Percentiles rank a stretch among this genome's conserved stretches.
Conservation (phyloP, 768 basidiomycete genomes). For the Fistulinella prunicolor region DNA sequence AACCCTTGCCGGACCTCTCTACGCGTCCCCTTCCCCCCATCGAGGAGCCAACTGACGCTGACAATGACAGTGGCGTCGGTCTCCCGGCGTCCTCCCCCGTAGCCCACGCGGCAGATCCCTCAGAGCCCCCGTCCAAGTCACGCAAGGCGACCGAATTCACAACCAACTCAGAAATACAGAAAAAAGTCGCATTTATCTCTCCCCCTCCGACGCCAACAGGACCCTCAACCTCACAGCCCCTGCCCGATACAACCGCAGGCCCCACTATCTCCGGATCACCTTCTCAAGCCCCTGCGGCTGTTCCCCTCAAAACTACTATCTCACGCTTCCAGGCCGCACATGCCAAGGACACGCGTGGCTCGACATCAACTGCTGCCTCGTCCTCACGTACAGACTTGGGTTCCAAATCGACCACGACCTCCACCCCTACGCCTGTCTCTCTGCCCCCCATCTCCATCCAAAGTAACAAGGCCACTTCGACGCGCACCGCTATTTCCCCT, state of each 20-base stretch:
- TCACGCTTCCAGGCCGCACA: slow-evolving; percentile 76
- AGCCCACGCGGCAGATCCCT: slow-evolving; percentile 21
- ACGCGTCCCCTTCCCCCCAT: slow-evolving; percentile 47
- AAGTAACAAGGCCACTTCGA: slow-evolving; percentile 56
- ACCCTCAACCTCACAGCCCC: slow-evolving; percentile 45
- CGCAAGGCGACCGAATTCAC: slow-evolving; percentile 43
- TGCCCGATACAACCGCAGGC: slow-evolving; percentile 49
- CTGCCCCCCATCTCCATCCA: too few species aligned
- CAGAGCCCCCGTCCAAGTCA: slow-evolving; percentile 28
- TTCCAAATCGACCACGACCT: slow-evolving; percentile 44
- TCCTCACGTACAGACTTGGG: slow-evolving; percentile 61
- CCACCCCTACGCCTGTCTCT: slow-evolving; percentile 52
- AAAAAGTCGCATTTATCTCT: slow-evolving; percentile 87
- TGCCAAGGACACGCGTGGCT: slow-evolving; percentile 64
- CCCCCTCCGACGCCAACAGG: slow-evolving; percentile 68
- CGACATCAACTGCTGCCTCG: slow-evolving; percentile 59
- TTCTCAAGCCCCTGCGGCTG: slow-evolving; percentile 27
- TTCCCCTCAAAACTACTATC: slow-evolving; percentile 58
- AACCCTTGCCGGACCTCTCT: slow-evolving; percentile 71
- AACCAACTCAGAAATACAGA: slow-evolving; percentile 51
- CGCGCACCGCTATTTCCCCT: slow-evolving; percentile 62
- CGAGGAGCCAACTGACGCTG: slow-evolving; percentile 37
- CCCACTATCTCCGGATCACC: slow-evolving; percentile 32
- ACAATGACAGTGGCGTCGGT: slow-evolving; percentile 37
- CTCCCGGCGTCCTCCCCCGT: slow-evolving; percentile 34